Evolutionary conservation across 345 rosid genomes (phyloP).

Genomic region (Euphorbia lathyris): DNA sequence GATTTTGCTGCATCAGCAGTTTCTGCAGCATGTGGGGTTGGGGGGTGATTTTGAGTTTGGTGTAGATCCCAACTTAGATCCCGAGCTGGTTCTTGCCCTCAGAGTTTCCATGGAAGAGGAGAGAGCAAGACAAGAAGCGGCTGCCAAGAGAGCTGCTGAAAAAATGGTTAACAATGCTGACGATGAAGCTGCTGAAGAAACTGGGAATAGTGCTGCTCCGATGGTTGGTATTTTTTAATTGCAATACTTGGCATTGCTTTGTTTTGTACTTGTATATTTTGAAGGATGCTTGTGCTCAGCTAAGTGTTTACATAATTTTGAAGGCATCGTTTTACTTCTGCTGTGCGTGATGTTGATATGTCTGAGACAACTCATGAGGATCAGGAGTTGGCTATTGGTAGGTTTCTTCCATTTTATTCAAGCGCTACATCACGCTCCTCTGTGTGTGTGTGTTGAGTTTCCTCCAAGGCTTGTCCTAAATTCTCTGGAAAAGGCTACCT

Average conservation of each 20-base stretch:
- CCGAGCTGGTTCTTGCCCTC: slow-evolving; percentile 76
- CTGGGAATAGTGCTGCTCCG: slow-evolving; percentile 14
- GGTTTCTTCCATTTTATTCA: slow-evolving; percentile 13
- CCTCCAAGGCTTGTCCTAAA: too few species aligned
- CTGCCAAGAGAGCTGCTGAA: slow-evolving; percentile 66
- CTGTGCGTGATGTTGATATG: slow-evolving; percentile 18
- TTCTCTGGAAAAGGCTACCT: too few species aligned
- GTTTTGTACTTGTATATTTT: not conserved
- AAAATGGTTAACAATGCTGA: slow-evolving; percentile 46
- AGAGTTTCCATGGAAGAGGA: slow-evolving; percentile 85
- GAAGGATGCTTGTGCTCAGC: not conserved
- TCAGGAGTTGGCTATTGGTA: slow-evolving; percentile 58
- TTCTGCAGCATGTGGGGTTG: slow-evolving; percentile 40
- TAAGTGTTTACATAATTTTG: slow-evolving; percentile 8
- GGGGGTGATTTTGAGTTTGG: slow-evolving; percentile 62
- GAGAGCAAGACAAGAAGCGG: slow-evolving; percentile 83
- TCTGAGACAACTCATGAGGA: slow-evolving; percentile 37
- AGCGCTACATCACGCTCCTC: slow-evolving; percentile 5
- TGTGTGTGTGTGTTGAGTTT: too few species aligned
- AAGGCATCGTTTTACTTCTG: too few species aligned
- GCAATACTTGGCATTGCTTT: not conserved
- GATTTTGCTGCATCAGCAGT: slow-evolving; percentile 66
- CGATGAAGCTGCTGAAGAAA: slow-evolving; percentile 38
- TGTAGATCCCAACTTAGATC: slow-evolving; percentile 80
- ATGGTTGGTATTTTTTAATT: slow-evolving; percentile 35